Conservation (phyloP, 2,329 filamentous ascomycete species). For the Zymoseptoria tritici region DNA sequence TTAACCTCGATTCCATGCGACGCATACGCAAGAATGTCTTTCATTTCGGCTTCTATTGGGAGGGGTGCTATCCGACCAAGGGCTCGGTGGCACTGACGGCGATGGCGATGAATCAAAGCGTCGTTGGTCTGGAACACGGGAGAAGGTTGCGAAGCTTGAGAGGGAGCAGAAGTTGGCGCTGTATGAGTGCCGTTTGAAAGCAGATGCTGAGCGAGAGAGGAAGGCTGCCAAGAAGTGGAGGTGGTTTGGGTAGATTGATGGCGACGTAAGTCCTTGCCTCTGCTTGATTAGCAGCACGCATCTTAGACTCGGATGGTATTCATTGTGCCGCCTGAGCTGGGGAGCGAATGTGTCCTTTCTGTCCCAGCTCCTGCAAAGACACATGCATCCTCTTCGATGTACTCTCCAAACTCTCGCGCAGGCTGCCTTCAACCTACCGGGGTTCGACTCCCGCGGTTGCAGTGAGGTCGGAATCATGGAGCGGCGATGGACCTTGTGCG, state of each 20-base stretch:
- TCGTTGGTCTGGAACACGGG: neutral
- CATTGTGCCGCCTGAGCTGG: too few relatives aligned
- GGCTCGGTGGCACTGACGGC: neutral
- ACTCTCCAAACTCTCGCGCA: too few relatives aligned
- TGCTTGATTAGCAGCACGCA: too few relatives aligned
- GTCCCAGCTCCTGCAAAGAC: too few relatives aligned
- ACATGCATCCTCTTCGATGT: too few relatives aligned
- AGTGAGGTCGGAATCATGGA: too few relatives aligned
- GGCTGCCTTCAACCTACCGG: too few relatives aligned
- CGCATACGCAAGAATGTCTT: neutral
- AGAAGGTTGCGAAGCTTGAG: neutral
- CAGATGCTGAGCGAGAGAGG: neutral
- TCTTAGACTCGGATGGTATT: too few relatives aligned
- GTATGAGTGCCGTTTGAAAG: neutral
- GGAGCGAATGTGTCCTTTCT: too few relatives aligned
- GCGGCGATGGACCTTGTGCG: too few relatives aligned
- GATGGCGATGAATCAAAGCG: neutral
- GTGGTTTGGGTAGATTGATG: neutral
- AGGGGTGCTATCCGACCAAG: neutral
- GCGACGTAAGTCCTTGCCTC: too few relatives aligned
- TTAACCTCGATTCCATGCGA: neutral
- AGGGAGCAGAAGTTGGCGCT: neutral
- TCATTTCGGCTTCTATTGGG: neutral
- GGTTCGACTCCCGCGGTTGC: too few relatives aligned
- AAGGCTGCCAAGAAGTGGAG: neutral